Evolutionary conservation across 1,284 basidiomycete species (phyloP), one percentile per base, ranked within the genome.

Genomic region (Rhodotorula glutinis): DNA sequence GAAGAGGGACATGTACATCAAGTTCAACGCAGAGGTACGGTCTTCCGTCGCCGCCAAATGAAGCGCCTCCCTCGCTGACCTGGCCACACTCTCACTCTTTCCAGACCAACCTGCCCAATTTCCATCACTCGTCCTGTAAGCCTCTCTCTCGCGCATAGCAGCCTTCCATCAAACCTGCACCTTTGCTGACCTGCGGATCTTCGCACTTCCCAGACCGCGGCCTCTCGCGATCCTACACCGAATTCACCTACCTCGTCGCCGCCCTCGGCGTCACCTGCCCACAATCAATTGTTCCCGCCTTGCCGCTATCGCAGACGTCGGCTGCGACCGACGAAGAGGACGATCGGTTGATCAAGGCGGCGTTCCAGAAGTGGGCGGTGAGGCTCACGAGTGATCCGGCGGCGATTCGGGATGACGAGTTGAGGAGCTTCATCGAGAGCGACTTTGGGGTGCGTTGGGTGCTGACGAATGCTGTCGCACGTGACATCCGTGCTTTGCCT

Each of bases 261-360:
- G 72, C 71, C 7, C 69, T 76, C 40, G 62, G 71, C 16, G 66
- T 64, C 56, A 75, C 73, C 57, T 72, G 73, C 59, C 75, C 75
- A 3, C 75, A 76, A 53, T 61, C 91, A 19, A 94, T 96, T 74
- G 83, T 95, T 19, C 90, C 93, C 19, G 93, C 93, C 5, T 83
- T 96, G 17, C 92, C 93, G 1, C 83, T 95, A 27, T 86, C 92
- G 2, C 90, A 94, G 72, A 96, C 92, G 0, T 94, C 92, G 3
- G 93, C 93, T 2, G 88, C 91, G 29, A 93, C 91, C 21, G 92
- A 96, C 77, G 93, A 96, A 80, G 94, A 97, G 79, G 83, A 97
- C 78, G 93, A 97, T 78, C 84, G 94, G 43, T 83, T 97, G 2
- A 91, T 97, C 49, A 88, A 88, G 76, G 89, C 93, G 70, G 91